Conservation (phyloP, 305 asterid genomes). For the Andrographis paniculata region DNA sequence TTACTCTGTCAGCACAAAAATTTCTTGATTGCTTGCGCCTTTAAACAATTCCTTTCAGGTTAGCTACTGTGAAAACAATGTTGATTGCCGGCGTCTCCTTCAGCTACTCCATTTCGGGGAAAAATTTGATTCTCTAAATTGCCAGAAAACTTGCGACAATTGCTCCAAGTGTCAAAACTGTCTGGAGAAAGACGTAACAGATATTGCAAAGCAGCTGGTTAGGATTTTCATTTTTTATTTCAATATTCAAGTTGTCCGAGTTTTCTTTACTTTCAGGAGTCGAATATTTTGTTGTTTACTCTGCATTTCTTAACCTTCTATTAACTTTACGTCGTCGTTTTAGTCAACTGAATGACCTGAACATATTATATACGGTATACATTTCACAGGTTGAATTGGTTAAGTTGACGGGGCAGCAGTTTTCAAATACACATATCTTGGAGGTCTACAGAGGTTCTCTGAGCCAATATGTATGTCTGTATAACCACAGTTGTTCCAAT, state of each 20-base stretch:
- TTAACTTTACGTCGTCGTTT: conserved; percentile 6
- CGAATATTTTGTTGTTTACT: conserved; percentile 5
- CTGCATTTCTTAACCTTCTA: conserved; percentile 11
- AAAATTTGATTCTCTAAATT: conserved; percentile 68
- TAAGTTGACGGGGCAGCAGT: conserved; percentile 65
- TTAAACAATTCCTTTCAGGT: conserved; percentile 48
- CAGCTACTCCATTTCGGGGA: conserved; percentile 97
- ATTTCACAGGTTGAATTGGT: conserved; percentile 85
- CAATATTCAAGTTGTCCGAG: conserved; percentile 7
- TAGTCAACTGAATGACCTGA: too few species aligned
- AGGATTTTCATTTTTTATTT: conserved; percentile 19
- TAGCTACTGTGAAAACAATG: conserved; percentile 88
- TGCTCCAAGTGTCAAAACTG: conserved; percentile 62
- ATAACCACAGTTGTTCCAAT: conserved; percentile 16
- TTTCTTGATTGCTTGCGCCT: background rate
- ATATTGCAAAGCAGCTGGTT: conserved; percentile 81
- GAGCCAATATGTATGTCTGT: conserved; percentile 74
- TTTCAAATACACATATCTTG: conserved; percentile 83
- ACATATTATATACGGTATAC: too few species aligned
- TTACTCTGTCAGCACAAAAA: conserved; percentile 1
- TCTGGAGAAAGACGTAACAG: conserved; percentile 83
- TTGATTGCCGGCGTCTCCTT: conserved; percentile 92
- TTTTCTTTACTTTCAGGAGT: conserved; percentile 9
- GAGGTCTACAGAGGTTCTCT: conserved; percentile 96
- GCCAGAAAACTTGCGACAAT: conserved; percentile 89